phyloP scores from a whole-genome alignment of 202 grass and related monocot species.

The Tripidium arundinaceum region DNA sequence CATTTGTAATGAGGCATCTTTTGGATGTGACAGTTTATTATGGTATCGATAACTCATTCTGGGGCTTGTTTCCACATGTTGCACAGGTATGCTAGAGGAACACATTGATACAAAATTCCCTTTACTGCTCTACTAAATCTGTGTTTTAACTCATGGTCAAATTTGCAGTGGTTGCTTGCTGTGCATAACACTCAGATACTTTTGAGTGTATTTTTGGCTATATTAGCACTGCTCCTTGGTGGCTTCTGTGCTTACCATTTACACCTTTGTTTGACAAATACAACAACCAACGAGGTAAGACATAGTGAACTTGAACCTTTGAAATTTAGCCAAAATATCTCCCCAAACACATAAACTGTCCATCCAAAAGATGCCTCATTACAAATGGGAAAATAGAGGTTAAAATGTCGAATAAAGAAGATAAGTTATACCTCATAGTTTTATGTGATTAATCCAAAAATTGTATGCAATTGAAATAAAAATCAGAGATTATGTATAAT shows the following conservation, averaged over 20 bases:
- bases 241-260: too few species aligned
- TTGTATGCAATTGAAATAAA: background rate
- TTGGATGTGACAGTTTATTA: constrained; percentile 77
- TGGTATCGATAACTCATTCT: constrained; percentile 74
- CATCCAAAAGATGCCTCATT: background rate
- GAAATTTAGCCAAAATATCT: too few species aligned
- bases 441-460: background rate
- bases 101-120: background rate
- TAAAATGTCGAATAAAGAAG: background rate
- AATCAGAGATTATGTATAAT: constrained; percentile 1
- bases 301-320: too few species aligned
- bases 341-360: constrained; percentile 51
- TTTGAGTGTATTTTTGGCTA: too few species aligned
- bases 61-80: constrained; percentile 68
- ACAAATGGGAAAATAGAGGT: constrained; percentile 17
- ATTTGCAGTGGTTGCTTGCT: too few species aligned
- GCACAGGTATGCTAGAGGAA: constrained; percentile 44
- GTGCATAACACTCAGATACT: too few species aligned
- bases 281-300: too few species aligned
- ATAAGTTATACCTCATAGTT: background rate
- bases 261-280: too few species aligned
- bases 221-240: too few species aligned
- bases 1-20: constrained; percentile 7
- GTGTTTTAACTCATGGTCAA: too few species aligned
- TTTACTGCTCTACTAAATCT: too few species aligned